Evolutionary conservation across 257 asterid species (phyloP).

Genomic region (Mitragyna speciosa): DNA sequence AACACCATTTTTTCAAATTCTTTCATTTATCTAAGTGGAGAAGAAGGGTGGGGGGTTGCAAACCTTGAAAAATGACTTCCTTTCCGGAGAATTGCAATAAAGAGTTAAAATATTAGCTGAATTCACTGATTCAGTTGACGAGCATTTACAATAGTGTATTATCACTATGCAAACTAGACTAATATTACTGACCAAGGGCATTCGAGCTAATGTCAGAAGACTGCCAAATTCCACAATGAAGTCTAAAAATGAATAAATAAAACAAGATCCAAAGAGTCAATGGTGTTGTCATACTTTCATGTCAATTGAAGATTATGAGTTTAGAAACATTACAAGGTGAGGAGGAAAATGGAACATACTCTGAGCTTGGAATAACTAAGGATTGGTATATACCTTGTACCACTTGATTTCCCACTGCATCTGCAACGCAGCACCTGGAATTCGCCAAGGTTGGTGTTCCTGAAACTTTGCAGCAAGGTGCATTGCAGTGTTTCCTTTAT

Average conservation of each 20-base stretch:
- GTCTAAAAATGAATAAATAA: not conserved
- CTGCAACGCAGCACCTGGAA: conserved; percentile 64
- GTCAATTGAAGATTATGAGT: no score
- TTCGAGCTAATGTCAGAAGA: not conserved
- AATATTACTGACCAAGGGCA: no score
- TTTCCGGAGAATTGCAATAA: not conserved
- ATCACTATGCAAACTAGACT: no score
- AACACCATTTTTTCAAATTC: not conserved
- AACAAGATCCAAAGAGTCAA: no score
- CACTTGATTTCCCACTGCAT: conserved; percentile 64
- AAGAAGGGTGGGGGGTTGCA: no score
- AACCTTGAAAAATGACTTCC: not conserved
- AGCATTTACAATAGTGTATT: no score
- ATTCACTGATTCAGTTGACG: not conserved
- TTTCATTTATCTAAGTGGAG: not conserved
- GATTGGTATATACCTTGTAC: conserved; percentile 43
- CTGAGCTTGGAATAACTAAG: not conserved
- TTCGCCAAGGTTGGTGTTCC: conserved; percentile 43
- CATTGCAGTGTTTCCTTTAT: conserved; percentile 41
- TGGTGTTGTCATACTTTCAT: not conserved
- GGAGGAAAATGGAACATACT: not conserved
- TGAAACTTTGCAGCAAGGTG: conserved; percentile 55
- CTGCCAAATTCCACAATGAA: no score
- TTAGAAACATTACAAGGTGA: no score
- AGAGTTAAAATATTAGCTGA: not conserved